Conservation (phyloP, 2,329 filamentous ascomycete species). For the Pyrenophora graminea region DNA sequence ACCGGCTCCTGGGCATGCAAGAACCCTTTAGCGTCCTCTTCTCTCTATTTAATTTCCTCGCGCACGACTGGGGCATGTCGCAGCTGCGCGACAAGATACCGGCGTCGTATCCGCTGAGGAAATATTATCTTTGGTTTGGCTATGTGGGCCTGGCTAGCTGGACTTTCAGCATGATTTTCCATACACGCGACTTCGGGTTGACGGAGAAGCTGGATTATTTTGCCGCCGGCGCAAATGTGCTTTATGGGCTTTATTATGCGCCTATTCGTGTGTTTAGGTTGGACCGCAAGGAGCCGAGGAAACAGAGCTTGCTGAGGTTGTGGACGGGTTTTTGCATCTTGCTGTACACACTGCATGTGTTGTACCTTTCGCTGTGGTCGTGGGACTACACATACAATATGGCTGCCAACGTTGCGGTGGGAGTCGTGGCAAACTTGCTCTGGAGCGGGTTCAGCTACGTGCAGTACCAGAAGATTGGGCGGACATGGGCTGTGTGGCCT, state of each 20-base stretch:
- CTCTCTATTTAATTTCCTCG: constrained; percentile 86
- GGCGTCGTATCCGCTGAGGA: constrained; percentile 71
- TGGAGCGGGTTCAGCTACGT: constrained; percentile 84
- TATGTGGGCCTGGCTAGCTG: constrained; percentile 82
- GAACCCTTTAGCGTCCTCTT: constrained; percentile 94
- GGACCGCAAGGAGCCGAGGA: constrained; percentile 61
- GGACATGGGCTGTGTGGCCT: constrained; percentile 85
- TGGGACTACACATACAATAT: constrained; percentile 99
- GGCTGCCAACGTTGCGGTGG: constrained; percentile 85
- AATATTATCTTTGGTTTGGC: constrained; percentile 80
- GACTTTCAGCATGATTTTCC: constrained; percentile 89
- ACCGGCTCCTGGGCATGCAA: constrained; percentile 87
- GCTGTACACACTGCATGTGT: constrained; percentile 77
- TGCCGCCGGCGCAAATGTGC: constrained; percentile 82
- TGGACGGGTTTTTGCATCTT: constrained; percentile 76
- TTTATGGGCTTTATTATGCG: constrained; percentile 90
- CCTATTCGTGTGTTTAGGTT: constrained; percentile 81
- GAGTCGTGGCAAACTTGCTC: constrained; percentile 76
- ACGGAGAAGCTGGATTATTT: constrained; percentile 98
- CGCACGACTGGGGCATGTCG: constrained; percentile 76
- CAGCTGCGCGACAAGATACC: constrained; percentile 74
- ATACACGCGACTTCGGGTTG: constrained; percentile 79
- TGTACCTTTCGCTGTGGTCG: constrained; percentile 79
- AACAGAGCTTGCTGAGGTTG: constrained; percentile 63
- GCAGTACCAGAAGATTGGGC: constrained; percentile 71